These are phyloP conservation scores for Nicotiana tabacum DNA, from an alignment of 257 asterid species.

Conservation along the genomic window DNA sequence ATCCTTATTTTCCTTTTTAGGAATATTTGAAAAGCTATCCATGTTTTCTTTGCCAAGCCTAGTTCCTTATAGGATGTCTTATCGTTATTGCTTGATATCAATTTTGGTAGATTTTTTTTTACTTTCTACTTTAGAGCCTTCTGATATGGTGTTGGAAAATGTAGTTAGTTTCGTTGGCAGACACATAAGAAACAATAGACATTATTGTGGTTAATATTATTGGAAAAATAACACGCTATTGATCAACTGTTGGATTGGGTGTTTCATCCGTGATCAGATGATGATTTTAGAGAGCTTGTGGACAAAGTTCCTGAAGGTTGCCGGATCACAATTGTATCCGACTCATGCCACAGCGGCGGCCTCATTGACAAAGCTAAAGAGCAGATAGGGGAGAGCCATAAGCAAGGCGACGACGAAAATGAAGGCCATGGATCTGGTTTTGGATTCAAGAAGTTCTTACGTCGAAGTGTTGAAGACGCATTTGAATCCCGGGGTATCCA, in stretches of 20 bases:
- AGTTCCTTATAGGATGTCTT: background rate
- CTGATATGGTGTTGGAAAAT: background rate
- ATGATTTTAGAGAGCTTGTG: constrained; percentile 92
- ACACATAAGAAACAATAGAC: background rate
- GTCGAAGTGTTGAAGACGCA: constrained; percentile 53
- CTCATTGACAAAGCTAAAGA: constrained; percentile 87
- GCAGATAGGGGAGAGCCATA: constrained; percentile 86
- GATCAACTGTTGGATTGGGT: background rate
- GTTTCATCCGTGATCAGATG: constrained; percentile 42
- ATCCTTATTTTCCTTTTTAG: no score
- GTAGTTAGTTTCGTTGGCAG: background rate
- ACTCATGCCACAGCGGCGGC: constrained; percentile 97
- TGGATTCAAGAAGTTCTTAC: constrained; percentile 70
- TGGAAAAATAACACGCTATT: background rate
- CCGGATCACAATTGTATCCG: constrained; percentile 82
- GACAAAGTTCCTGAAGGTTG: constrained; percentile 83
- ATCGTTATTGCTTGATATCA: background rate
- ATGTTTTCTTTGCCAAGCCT: background rate
- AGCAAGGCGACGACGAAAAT: constrained; percentile 17
- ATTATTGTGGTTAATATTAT: background rate
- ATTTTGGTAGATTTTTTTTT: background rate
- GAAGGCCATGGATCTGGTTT: constrained; percentile 38
- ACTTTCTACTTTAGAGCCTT: background rate
- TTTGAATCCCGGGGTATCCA: constrained; percentile 70
- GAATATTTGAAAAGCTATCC: no score